A percentile compares a stretch with the other conserved stretches of the same genome.
Evolutionary conservation across 768 basidiomycete species (phyloP).

Genomic region (Suillus cothurnatus): DNA sequence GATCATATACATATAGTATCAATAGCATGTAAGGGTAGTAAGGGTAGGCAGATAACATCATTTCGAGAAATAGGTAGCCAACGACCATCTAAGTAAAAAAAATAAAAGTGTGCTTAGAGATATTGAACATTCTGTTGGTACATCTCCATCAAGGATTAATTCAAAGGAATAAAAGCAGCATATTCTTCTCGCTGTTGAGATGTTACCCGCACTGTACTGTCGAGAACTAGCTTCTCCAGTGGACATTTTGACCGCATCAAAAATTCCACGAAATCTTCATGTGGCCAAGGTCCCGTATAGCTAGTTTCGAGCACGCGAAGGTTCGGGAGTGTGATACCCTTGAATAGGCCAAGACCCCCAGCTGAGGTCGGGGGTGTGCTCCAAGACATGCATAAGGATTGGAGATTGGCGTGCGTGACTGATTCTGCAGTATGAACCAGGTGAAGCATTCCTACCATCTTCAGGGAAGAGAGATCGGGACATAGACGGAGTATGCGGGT

Average conservation of each 20-base stretch:
- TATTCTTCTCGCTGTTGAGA: not conserved
- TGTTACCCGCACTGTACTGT: not conserved
- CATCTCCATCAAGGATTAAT: no score
- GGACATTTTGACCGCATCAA: conserved; percentile 21
- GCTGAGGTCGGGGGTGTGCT: no score
- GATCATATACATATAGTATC: no score
- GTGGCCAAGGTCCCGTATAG: conserved; percentile 15
- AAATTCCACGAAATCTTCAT: conserved; percentile 19
- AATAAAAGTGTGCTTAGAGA: no score
- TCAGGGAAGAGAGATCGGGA: not conserved
- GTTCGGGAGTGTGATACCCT: conserved; percentile 18
- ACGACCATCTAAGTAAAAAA: no score
- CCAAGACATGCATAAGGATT: not conserved
- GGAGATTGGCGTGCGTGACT: not conserved
- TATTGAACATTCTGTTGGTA: no score
- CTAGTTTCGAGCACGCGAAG: conserved; percentile 13
- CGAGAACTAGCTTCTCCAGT: conserved; percentile 8
- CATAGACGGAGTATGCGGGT: not conserved
- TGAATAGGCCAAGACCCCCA: not conserved
- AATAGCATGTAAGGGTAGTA: no score
- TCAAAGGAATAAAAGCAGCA: not conserved
- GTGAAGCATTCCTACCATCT: not conserved
- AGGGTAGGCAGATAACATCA: no score
- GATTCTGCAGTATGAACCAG: not conserved
- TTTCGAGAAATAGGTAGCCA: no score